Base-by-base conservation (phyloP, 495 filamentous ascomycete genomes). In the Xylaria flabelliformis region DNA sequence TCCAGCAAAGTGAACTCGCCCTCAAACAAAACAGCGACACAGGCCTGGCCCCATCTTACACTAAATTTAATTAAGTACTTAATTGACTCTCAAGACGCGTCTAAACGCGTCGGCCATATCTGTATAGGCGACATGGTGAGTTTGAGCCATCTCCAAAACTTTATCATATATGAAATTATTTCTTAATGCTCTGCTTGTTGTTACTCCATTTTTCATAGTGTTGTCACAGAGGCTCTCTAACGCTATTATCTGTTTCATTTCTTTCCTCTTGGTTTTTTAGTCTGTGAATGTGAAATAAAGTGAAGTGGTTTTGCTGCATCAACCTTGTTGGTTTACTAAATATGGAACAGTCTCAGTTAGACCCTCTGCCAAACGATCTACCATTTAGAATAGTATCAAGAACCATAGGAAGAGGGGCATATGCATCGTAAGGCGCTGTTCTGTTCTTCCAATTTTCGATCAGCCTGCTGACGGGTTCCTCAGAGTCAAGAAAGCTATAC, bases 321-420 rank as follows among this genome's bases (percentile, higher is more conserved):
- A 13, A 10, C 39, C 64, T 55, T 32, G 34, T 70, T 55, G 13
- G 55, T 26, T 36, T 76, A 65, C 69, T 71, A 59, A 74, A 72
- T 59, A 88, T 83, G 81, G 80, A 82, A 81, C 92, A 97, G 87
- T 96, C 93, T 70, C 96, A 99, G 83, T 83, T 94, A 63, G 94
- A 94, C 75, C 94, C 94, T 71, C 87, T 98, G 56, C 96, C 96
- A 48, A 87, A 77, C 72, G 89, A 97, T 74, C 85, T 99, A 53
- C 97, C 97, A 36, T 99, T 99, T 82, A 90, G 96, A 69, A 91
- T 99, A 79, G 88, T 99, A 75, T 97, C 94, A 41, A 94, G 95
- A 77, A 99, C 97, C 48, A 97, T 99, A 74, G 96, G 96, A 55
- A 90, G 92, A 81, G 96, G 96, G 73, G 96, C 96, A 68, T 99